Base-by-base conservation (phyloP, 331 rosid species). In the Quercus phellos region DNA sequence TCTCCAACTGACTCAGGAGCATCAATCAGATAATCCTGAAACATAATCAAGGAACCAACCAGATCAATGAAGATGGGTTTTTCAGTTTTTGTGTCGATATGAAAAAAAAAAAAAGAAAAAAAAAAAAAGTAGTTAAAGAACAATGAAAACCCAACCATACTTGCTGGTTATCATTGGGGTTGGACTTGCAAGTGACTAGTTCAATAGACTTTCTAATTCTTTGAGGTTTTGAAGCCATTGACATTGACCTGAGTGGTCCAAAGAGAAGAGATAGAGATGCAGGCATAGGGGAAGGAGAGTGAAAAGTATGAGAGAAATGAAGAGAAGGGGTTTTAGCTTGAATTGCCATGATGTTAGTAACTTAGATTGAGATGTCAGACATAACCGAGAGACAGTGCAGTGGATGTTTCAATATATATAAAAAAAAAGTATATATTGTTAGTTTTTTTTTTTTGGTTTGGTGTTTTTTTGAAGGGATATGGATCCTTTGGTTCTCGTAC, bases 1-100 rank as follows among this genome's bases (percentile, higher is more conserved):
- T 91, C 97, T n/a, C 98, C 98, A 59, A 70, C 84, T 5, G 91
- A 86, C 60, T 81, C 90, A 21, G 93, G 96, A 78, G 98, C 98
- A 68, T 91, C 97, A 17, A 93, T 80, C 32, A 91, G 86, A 84
- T 91, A 90, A 83, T 90, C 94, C 95, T 91, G 82, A 56, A 60
- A 55, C 51, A 72, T 51, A 78, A 76, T 71, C 2, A 78, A 51
- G 42, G 16, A 74, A 38, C 27, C n/a, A 3, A 46, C 4, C 14
- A 46, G 53, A 46, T 46, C 14, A 46, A 46, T 12, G 53, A 12
- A 46, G 53, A 46, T 12, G 53, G 53, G 17, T 46, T 3, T 11
- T 24, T 46, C 16, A 13, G 53, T 46, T 11, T 11, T 24, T 58
- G 66, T 14, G 18, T 10, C 12, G 70, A 17, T 42, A 51, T 4